Evolutionary conservation across 495 filamentous ascomycete species (phyloP).

Genomic region (Amphirosellinia nigrospora): DNA sequence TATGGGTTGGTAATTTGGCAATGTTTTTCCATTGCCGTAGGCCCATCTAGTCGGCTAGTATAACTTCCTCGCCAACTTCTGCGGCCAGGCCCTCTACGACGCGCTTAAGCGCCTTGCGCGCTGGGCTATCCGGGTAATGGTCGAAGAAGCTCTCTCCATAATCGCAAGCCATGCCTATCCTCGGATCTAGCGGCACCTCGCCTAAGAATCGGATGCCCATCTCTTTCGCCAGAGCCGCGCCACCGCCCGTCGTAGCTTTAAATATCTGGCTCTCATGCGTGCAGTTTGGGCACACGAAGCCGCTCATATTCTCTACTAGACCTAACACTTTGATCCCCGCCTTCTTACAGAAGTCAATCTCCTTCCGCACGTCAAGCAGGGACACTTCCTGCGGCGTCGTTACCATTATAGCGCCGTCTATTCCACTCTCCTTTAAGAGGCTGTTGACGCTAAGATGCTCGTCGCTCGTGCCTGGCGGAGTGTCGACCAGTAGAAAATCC

Average conservation of each 20-base stretch:
- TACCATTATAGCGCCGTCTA: constrained; percentile 91
- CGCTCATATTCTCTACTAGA: constrained; percentile 96
- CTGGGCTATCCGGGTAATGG: constrained; percentile 88
- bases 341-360: constrained; percentile 96
- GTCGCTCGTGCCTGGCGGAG: constrained; percentile 91
- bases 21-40: neutral
- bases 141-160: constrained; percentile 98
- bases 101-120: constrained; percentile 73
- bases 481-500: constrained; percentile 92
- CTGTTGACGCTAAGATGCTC: constrained; percentile 93
- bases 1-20: neutral
- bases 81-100: constrained; percentile 75
- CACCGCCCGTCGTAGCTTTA: constrained; percentile 89
- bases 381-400: constrained; percentile 97
- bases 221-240: constrained; percentile 76
- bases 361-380: constrained; percentile 90
- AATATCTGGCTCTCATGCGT: constrained; percentile 84
- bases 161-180: constrained; percentile 95
- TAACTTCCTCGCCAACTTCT: constrained; percentile 63
- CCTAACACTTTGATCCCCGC: constrained; percentile 88
- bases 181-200: constrained; percentile 88
- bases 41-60: constrained; percentile 41
- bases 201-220: constrained; percentile 88
- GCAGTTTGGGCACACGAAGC: constrained; percentile 93
- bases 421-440: constrained; percentile 82